These are phyloP conservation scores for Acanthamoeba triangularis DNA, from an alignment of 208 protist species.

Conservation along the genomic window DNA sequence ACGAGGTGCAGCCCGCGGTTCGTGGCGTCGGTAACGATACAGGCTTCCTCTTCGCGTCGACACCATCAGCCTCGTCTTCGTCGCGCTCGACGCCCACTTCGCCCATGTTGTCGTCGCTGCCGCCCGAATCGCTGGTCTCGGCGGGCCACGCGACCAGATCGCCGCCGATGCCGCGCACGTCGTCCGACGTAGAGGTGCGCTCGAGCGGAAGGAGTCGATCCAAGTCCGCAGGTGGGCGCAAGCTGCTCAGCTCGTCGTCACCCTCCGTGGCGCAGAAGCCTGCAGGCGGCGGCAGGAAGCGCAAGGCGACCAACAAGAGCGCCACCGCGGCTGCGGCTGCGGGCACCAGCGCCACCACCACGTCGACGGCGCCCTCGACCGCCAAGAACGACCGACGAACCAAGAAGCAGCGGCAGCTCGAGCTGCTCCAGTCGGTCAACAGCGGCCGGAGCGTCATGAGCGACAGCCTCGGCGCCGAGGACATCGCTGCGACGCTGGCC, in stretches of 20 bases:
- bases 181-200: neutral
- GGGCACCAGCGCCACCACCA: neutral
- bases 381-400: neutral
- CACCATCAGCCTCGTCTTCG: neutral
- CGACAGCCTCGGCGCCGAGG: neutral
- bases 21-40: neutral
- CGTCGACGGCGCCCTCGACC: neutral
- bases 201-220: neutral
- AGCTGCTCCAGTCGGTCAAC: slow-evolving; percentile 45
- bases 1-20: neutral
- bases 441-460: neutral
- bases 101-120: neutral
- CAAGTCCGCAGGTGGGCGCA: neutral
- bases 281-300: neutral
- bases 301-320: neutral
- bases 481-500: neutral
- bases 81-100: neutral
- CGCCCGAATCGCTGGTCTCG: neutral
- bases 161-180: neutral
- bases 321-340: neutral
- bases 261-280: neutral
- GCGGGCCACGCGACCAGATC: neutral
- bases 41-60: neutral
- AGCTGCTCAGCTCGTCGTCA: slow-evolving; percentile 45
- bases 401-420: slow-evolving; percentile 30